Conservation (phyloP, 495 filamentous ascomycete genomes). For the Aspergillus bridgeri region DNA sequence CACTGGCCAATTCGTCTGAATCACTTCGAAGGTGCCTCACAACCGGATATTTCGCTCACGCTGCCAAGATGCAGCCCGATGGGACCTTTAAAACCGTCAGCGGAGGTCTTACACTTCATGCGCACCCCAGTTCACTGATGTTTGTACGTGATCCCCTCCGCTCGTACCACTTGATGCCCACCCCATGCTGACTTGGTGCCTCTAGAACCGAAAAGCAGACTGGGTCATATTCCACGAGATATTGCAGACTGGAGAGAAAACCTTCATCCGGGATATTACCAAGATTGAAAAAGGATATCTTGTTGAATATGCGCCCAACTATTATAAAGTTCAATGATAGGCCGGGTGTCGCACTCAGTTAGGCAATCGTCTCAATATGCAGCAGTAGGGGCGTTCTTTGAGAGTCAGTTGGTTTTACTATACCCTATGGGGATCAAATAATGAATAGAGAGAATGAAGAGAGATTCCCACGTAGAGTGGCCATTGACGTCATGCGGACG, state of each 20-base stretch:
- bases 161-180: background rate
- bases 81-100: constrained; percentile 82
- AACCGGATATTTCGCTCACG: constrained; percentile 91
- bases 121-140: constrained; percentile 91
- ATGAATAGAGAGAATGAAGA: background rate
- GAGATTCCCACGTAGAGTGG: background rate
- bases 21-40: constrained; percentile 84
- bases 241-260: constrained; percentile 87
- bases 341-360: too few species aligned
- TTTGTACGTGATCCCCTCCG: constrained; percentile 57
- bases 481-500: background rate
- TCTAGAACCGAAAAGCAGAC: constrained; percentile 85
- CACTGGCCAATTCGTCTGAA: constrained; percentile 54
- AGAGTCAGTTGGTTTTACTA: background rate
- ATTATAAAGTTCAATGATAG: constrained; percentile 60
- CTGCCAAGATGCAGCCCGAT: constrained; percentile 92
- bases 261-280: constrained; percentile 85
- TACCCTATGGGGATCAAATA: constrained; percentile 7
- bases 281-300: constrained; percentile 91
- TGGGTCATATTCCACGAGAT: constrained; percentile 98
- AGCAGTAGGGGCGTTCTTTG: too few species aligned
- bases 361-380: background rate
- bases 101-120: constrained; percentile 69
- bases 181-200: constrained; percentile 19
- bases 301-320: constrained; percentile 81